A percentile compares a stretch with the other conserved stretches of the same genome.
phyloP scores from a whole-genome alignment of 2,329 filamentous ascomycete genomes.

The Hypoxylon sp. region DNA sequence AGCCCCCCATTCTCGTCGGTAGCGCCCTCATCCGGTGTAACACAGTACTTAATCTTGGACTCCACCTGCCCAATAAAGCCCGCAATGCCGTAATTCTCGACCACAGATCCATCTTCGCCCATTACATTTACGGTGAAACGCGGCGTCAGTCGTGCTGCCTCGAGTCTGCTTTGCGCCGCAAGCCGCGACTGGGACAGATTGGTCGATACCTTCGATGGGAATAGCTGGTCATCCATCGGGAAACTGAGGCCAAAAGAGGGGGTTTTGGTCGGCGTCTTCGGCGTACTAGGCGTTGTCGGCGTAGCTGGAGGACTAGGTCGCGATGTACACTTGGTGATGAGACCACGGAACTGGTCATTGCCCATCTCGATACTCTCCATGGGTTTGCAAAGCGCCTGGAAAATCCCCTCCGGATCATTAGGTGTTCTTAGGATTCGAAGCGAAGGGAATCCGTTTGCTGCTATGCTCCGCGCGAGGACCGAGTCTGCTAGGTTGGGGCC shows the following conservation, averaged over 20 bases:
- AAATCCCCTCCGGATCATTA: slow-evolving; percentile 77
- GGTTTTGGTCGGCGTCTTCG: slow-evolving; percentile 47
- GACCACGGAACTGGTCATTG: slow-evolving; percentile 63
- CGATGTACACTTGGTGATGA: slow-evolving; percentile 48
- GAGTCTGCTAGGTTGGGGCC: slow-evolving; percentile 68
- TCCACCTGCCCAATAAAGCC: slow-evolving; percentile 73
- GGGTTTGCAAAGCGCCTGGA: slow-evolving; percentile 79
- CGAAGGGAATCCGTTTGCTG: slow-evolving; percentile 72
- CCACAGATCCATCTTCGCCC: slow-evolving; percentile 66
- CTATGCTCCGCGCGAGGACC: slow-evolving; percentile 75
- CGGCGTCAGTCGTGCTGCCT: slow-evolving; percentile 56
- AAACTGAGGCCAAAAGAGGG: slow-evolving; percentile 48
- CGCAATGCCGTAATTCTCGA: slow-evolving; percentile 69
- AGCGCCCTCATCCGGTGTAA: slow-evolving; percentile 71
- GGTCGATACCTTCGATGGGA: slow-evolving; percentile 57
- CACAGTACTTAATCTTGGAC: slow-evolving; percentile 72
- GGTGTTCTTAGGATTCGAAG: slow-evolving; percentile 74
- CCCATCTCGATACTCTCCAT: slow-evolving; percentile 68
- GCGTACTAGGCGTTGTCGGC: slow-evolving; percentile 55
- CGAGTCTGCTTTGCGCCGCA: slow-evolving; percentile 68
- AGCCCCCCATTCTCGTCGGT: slow-evolving; percentile 71
- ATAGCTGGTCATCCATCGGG: slow-evolving; percentile 48
- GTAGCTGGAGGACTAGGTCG: slow-evolving; percentile 53
- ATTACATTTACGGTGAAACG: slow-evolving; percentile 72
- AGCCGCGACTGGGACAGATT: slow-evolving; percentile 69